Base-by-base conservation (phyloP, 2,329 filamentous ascomycete genomes). In the Helicocarpus griseus region DNA sequence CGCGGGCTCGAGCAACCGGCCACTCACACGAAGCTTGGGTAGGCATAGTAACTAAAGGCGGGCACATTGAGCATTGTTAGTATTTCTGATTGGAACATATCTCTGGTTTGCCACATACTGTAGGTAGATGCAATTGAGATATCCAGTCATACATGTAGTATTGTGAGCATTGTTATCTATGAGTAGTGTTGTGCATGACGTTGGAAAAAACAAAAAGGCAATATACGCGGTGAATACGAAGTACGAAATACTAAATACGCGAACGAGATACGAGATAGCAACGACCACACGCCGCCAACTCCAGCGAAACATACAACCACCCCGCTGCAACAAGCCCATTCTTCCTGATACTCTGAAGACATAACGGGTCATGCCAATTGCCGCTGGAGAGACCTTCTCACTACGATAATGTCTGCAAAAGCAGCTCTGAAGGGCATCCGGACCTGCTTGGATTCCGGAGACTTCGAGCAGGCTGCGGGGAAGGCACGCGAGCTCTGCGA, bases 371-470 rank as follows among this genome's bases (percentile, higher is more conserved):
- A 29, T 26, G 35, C n/a, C 48, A 45, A 36, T 36, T 22, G 14
- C 13, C 41, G 35, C 24, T 22, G 2, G 7, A 45, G n/a, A 13
- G 5, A 11, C 14, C 19, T 36, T 26, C n/a, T 6, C 6, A 13
- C 14, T 28, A 26, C 17, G 56, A 67, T 57, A 51, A 71, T 70
- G 69, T 68, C 69, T 54, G 63, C 58, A 65, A 95, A 95, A 72
- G 78, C 83, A 49, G 81, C 83, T 53, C 75, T 96, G 60, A 95
- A 95, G 73, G 81, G 84, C 58, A 86, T 93, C 57, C 87, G 85
- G 64, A 79, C 86, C 57, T 83, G 85, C 44, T 78, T 95, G 58
- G 86, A 88, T 63, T 78, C 83, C 54, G 80, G 87, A 61, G 85
- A 93, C 63, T 95, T 84, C 73, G 84, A 86, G 54, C 83, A 86